Percentiles rank a stretch among this genome's conserved stretches.
Evolutionary conservation across 805 yeast species (phyloP).

Genomic region (Candida anglica): DNA sequence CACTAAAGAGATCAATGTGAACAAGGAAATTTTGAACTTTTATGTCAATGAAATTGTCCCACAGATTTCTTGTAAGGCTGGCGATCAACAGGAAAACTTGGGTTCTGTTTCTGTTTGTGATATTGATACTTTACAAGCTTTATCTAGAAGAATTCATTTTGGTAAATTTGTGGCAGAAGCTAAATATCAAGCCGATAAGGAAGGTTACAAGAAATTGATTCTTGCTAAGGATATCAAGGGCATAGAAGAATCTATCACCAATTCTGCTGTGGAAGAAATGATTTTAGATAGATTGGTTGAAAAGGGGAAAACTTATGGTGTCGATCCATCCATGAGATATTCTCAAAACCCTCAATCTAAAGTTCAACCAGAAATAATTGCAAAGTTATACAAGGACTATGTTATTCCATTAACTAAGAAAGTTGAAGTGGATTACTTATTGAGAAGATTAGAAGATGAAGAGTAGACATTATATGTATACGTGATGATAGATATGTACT

Average conservation of each 20-base stretch:
- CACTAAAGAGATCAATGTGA: slow-evolving; percentile 72
- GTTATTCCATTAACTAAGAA: slow-evolving; percentile 92
- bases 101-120: slow-evolving; percentile 87
- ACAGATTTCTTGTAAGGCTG: slow-evolving; percentile 54
- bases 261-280: slow-evolving; percentile 78
- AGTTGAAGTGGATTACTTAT: slow-evolving; percentile 88
- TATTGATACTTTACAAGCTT: slow-evolving; percentile 80
- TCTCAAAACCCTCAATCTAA: slow-evolving; percentile 66
- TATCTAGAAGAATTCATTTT: slow-evolving; percentile 91
- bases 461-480: background rate
- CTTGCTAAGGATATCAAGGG: slow-evolving; percentile 62
- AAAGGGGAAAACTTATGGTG: slow-evolving; percentile 84
- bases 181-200: slow-evolving; percentile 70
- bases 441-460: slow-evolving; percentile 74
- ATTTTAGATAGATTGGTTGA: slow-evolving; percentile 73
- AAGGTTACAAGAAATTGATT: slow-evolving; percentile 61
- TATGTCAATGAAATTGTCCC: slow-evolving; percentile 80
- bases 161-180: slow-evolving; percentile 98
- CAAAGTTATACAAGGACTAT: slow-evolving; percentile 77
- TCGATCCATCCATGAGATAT: slow-evolving; percentile 76
- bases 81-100: slow-evolving; percentile 79
- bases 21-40: slow-evolving; percentile 58
- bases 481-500: background rate
- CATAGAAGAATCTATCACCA: slow-evolving; percentile 78
- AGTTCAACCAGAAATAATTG: slow-evolving; percentile 78